Conservation (phyloP, 805 yeast species). For the Metschnikowia peoriensis region DNA sequence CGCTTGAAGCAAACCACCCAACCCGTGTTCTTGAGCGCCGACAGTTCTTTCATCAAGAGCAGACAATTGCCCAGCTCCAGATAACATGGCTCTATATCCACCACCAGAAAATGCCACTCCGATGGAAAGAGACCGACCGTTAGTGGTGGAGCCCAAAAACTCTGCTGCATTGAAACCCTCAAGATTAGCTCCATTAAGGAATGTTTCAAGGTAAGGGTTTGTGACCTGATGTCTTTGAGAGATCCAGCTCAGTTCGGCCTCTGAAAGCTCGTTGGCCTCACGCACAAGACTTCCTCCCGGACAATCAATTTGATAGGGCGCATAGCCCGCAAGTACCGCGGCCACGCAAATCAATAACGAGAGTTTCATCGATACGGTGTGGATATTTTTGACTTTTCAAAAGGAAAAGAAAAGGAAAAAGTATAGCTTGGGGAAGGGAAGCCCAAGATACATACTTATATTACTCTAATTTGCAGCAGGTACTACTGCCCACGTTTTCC, state of each 20-base stretch:
- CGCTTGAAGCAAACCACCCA: slow-evolving; percentile 22
- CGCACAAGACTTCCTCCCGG: slow-evolving; percentile 16
- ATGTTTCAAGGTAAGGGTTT: slow-evolving; percentile 43
- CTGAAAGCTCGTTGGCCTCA: slow-evolving; percentile 11
- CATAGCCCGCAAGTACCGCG: slow-evolving; percentile 18
- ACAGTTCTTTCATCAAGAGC: slow-evolving; percentile 74
- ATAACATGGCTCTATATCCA: slow-evolving; percentile 86
- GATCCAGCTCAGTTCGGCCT: slow-evolving; percentile 17
- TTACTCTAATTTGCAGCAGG: too few relatives aligned
- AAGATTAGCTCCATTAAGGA: slow-evolving; percentile 45
- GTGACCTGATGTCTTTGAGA: slow-evolving; percentile 35
- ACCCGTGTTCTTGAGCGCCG: slow-evolving; percentile 21
- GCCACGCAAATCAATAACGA: slow-evolving; percentile 11
- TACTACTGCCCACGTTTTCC: too few relatives aligned
- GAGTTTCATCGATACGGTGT: slow-evolving; percentile 3
- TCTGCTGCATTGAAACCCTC: slow-evolving; percentile 46
- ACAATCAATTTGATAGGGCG: slow-evolving; percentile 17
- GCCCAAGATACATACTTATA: too few relatives aligned
- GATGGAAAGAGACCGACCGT: slow-evolving; percentile 43
- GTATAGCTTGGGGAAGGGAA: too few relatives aligned
- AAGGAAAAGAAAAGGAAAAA: not conserved
- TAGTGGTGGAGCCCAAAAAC: slow-evolving; percentile 35
- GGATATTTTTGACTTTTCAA: not conserved
- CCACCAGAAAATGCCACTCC: slow-evolving; percentile 76
- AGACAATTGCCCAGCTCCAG: slow-evolving; percentile 80